phyloP scores from a whole-genome alignment of 2,329 filamentous ascomycete genomes.

The Ascochyta clinopodiicola region DNA sequence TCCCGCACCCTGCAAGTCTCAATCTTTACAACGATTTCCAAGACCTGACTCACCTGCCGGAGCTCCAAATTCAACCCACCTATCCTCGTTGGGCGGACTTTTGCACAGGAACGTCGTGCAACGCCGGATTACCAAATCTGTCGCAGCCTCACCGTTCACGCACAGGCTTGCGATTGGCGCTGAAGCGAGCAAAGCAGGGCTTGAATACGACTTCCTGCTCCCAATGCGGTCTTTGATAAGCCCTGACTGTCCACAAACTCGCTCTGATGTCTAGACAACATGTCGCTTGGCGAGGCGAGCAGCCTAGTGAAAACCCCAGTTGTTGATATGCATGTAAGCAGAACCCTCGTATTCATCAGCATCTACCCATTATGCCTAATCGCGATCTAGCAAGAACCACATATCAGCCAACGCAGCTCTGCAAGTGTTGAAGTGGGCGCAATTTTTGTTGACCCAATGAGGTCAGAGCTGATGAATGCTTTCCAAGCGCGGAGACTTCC shows the following conservation, averaged over 20 bases:
- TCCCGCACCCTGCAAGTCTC: background rate
- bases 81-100: background rate
- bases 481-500: background rate
- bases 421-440: background rate
- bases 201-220: background rate
- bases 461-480: constrained; percentile 1
- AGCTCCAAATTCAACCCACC: background rate
- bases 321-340: constrained; percentile 27
- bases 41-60: constrained; percentile 4
- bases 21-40: constrained; percentile 3
- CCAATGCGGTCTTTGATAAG: constrained; percentile 30
- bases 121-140: background rate
- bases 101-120: background rate
- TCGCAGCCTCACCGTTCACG: background rate
- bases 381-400: background rate
- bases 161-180: background rate
- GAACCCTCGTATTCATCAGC: constrained; percentile 28
- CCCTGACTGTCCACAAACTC: background rate
- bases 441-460: background rate
- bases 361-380: constrained; percentile 8
- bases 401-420: background rate
- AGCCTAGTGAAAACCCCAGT: constrained; percentile 15
- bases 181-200: background rate
- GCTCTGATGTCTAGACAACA: background rate
- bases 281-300: constrained; percentile 19